Base-by-base conservation (phyloP, 305 asterid species). In the Fraxinus xanthoxyloides region DNA sequence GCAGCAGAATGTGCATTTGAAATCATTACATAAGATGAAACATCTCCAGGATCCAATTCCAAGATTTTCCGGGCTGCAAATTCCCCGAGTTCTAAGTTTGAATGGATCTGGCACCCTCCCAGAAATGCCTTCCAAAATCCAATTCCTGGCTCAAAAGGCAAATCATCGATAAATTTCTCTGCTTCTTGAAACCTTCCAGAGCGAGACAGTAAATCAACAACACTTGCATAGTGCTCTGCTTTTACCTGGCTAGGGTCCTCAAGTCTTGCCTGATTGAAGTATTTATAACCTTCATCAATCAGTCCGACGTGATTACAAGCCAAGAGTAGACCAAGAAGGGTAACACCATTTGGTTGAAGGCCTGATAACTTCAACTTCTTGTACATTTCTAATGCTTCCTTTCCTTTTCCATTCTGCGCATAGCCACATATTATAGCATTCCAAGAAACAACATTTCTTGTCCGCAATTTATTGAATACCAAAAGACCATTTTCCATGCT, bases 121-220 rank as follows among this genome's bases (percentile, higher is more conserved):
- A 94, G 88, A 79, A 94, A 72, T 0, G 98, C 95, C 86, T 94
- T 94, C 98, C 98, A 94, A 51, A 94, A 90, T 32, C 95, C 97
- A 0, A 90, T 80, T 7, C 97, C 97, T 1, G 93, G 94, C 13
- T 90, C 91, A 40, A 94, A 94, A 12, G 98, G 98, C 89, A 94
- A 75, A 5, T 87, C 88, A 0, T 51, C 7, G 8, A 94, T 84
- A 75, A 92, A 91, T 46, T 76, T 82, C 86, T 88, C 80, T 0
- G 92, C 97, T 82, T 92, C 96, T 40, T 56, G 43, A 75, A 94
- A 92, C 82, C 94, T 87, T 65, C 97, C 98, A 0, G 93, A 85
- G 0, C 98, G 92, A 0, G 98, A 89, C 17, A 94, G 82, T 28
- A 89, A 70, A 73, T 91, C 97, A 21, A 91, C 87, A 86, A 92